A percentile compares a stretch with the other conserved stretches of the same genome.
These are phyloP conservation scores for Fraxinus velutina DNA, from an alignment of 305 asterid genomes.

Conservation along the genomic window DNA sequence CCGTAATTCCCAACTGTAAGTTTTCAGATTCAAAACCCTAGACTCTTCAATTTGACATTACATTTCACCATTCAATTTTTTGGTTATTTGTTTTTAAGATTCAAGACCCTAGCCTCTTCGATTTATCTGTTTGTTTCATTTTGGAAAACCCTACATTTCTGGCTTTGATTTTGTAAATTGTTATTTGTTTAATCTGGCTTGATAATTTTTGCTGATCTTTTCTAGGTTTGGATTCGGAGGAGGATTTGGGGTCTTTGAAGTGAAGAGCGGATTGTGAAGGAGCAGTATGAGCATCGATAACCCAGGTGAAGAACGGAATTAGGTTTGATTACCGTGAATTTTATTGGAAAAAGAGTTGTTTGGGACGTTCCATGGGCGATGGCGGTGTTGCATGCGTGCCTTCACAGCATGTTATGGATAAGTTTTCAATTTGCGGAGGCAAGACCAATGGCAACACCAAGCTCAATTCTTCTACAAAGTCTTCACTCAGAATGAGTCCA, in stretches of 20 bases:
- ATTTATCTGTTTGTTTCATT: background rate
- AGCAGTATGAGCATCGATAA: conserved; percentile 82
- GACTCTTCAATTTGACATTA: conserved; percentile 20
- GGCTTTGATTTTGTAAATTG: background rate
- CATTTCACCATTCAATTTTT: background rate
- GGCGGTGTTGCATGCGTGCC: conserved; percentile 99
- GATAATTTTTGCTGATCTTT: conserved; percentile 24
- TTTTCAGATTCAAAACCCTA: conserved; percentile 69
- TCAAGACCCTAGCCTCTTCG: conserved; percentile 35
- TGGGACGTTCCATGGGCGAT: conserved; percentile 97
- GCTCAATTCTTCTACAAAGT: conserved; percentile 44
- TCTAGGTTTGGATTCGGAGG: conserved; percentile 32
- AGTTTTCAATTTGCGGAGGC: conserved; percentile 68
- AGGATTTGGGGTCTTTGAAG: conserved; percentile 30
- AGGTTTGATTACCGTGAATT: conserved; percentile 42
- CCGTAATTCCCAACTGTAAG: conserved; percentile 31
- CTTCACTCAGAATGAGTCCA: conserved; percentile 45
- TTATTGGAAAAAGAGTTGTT: conserved; percentile 15
- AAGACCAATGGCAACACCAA: conserved; percentile 56
- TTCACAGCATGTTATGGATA: conserved; percentile 87
- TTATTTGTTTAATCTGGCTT: conserved; percentile 2
- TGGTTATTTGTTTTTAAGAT: background rate
- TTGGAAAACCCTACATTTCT: conserved; percentile 26
- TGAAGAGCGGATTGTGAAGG: background rate
- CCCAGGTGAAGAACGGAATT: conserved; percentile 71